Conservation (phyloP, 192 early-diverging fungal species). For the Gorgonomyces haynaldii region DNA sequence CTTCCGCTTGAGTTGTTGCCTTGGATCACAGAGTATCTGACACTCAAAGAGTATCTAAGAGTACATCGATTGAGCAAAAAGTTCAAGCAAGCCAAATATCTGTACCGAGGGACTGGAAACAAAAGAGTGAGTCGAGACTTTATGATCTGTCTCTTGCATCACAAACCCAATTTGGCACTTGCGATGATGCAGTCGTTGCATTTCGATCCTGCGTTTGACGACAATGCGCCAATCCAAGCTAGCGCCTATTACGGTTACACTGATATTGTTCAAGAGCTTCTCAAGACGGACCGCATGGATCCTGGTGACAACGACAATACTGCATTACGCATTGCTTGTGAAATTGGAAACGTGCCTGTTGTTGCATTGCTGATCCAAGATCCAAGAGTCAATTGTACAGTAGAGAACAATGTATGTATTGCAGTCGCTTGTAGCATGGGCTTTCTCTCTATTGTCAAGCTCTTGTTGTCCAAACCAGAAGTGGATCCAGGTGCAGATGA, state of each 20-base stretch:
- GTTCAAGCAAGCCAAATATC: too few species aligned
- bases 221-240: too few species aligned
- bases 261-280: background rate
- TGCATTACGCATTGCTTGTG: background rate
- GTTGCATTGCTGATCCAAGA: background rate
- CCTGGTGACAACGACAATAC: background rate
- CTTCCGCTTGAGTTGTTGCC: too few species aligned
- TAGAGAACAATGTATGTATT: conserved; percentile 1
- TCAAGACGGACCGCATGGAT: background rate
- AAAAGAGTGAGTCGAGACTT: too few species aligned
- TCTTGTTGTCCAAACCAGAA: background rate
- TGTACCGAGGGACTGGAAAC: too few species aligned
- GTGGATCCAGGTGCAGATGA: conserved; percentile 2
- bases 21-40: too few species aligned
- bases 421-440: background rate
- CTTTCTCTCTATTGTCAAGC: background rate
- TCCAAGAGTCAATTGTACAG: background rate
- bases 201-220: too few species aligned
- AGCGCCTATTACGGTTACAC: conserved; percentile 18
- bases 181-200: too few species aligned
- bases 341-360: background rate
- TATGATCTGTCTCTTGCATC: too few species aligned
- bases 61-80: too few species aligned
- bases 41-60: too few species aligned
- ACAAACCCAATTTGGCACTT: too few species aligned